phyloP scores from a whole-genome alignment of 2,329 filamentous ascomycete species.

The Diaporthe australafricana region DNA sequence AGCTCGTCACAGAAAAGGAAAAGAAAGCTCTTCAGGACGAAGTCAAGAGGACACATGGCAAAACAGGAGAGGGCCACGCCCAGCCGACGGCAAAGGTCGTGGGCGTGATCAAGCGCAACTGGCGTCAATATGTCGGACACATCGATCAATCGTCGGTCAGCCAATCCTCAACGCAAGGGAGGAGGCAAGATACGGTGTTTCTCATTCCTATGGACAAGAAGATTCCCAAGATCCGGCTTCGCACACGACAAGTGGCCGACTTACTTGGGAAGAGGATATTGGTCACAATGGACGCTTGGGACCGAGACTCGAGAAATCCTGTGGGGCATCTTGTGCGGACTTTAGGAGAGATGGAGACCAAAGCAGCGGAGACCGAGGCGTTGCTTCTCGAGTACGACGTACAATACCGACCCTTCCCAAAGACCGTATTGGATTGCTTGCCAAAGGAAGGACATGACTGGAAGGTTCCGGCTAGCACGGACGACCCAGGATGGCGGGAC shows the following conservation, averaged over 20 bases:
- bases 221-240: conserved; percentile 93
- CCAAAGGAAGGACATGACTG: conserved; percentile 93
- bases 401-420: conserved; percentile 96
- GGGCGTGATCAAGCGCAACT: conserved; percentile 93
- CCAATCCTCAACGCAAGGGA: conserved; percentile 77
- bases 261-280: conserved; percentile 91
- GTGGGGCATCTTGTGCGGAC: conserved; percentile 94
- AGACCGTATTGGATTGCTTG: conserved; percentile 93
- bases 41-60: conserved; percentile 85
- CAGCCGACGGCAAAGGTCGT: conserved; percentile 95
- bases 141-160: conserved; percentile 89
- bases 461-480: conserved; percentile 84
- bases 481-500: conserved; percentile 88
- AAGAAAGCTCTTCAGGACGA: conserved; percentile 89
- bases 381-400: conserved; percentile 95
- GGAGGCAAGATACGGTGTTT: conserved; percentile 92
- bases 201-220: conserved; percentile 98
- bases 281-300: conserved; percentile 95
- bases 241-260: conserved; percentile 89
- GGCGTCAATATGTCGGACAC: conserved; percentile 97
- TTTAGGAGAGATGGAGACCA: conserved; percentile 92
- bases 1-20: conserved; percentile 90
- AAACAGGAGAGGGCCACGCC: conserved; percentile 78
- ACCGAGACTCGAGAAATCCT: conserved; percentile 91
- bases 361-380: conserved; percentile 97